Base-by-base conservation (phyloP, 169 alveolate genomes). In the Babesia divergens region DNA sequence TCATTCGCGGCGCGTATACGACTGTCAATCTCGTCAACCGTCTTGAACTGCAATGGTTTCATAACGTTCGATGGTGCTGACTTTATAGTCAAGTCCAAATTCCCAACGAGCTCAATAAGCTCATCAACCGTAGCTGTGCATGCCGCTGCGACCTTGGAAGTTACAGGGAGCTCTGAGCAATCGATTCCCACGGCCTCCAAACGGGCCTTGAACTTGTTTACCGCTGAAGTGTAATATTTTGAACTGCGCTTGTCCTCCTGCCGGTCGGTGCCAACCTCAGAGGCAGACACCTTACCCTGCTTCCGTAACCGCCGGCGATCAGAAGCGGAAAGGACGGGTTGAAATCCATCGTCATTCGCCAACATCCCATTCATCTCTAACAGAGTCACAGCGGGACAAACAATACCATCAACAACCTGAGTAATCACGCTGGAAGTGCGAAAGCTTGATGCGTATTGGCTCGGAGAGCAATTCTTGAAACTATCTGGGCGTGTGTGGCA, bases 331-430 rank as follows among this genome's bases (percentile, higher is more conserved):
- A 76, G n/a, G 8, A 66, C 85, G 18, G 53, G 69, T 32, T 76
- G 70, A 56, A 76, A 76, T 2, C 85, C 85, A 11, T 76, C 85
- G 1, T 76, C 85, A 29, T 65, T 54, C 28, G 52, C 47, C 68
- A 51, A 34, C 6, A 9, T n/a, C n/a, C n/a, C n/a, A n/a, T n/a
- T n/a, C n/a, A n/a, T n/a, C n/a, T n/a, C n/a, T n/a, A n/a, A n/a
- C n/a, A n/a, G n/a, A n/a, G n/a, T n/a, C n/a, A n/a, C n/a, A n/a
- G n/a, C n/a, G n/a, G n/a, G n/a, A n/a, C n/a, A n/a, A n/a, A n/a
- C n/a, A n/a, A n/a, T n/a, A n/a, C n/a, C n/a, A n/a, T n/a, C n/a
- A n/a, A n/a, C n/a, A n/a, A n/a, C n/a, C n/a, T n/a, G n/a, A n/a
- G n/a, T n/a, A n/a, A n/a, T n/a, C n/a, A n/a, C n/a, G n/a, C n/a